Evolutionary conservation across 2,329 filamentous ascomycete species (phyloP), one percentile per base, ranked within the genome.

Genomic region (Trichoderma sp.): DNA sequence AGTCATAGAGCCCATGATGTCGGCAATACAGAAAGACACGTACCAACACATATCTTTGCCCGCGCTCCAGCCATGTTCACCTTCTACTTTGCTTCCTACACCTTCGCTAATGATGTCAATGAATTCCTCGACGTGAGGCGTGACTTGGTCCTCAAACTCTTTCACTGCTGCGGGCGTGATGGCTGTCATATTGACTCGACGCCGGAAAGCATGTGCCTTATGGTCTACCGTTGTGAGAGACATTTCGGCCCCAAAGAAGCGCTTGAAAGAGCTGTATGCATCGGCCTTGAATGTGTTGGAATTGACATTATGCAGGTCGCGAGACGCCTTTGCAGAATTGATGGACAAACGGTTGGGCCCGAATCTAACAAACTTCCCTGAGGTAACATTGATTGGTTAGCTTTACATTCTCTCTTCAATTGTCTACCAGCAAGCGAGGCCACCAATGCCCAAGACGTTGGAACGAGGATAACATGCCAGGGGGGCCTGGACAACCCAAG

Each of bases 1-100:
- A 11, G 70, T 71, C 37, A 72, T 57, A n/a, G 63, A 72, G 40
- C 70, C 70, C 70, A 71, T 72, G 7, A 72, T 72, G 33, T 72
- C 69, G 37, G 70, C 65, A 43, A 72, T 70, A 24, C 69, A 70
- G 35, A 68, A 70, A 29, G 64, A 69, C n/a, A 72, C 59, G n/a
- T 55, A 37, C 27, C 61, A 62, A 1, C 65, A 65, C 64, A 72
- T 68, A 29, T 72, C 69, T 21, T 70, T 64, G 13, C 63, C 59
- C 5, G 29, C 27, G 33, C 69, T 66, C 70, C 70, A 72, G 37
- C 70, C 69, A 8, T 55, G 10, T 21, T 72, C 61, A 24, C 65
- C 69, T 29, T 61, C 52, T 13, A 27, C 24, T n/a, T 53, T 71
- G 52, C 19, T 31, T 5, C 64, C 69, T 13, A 29, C 57, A 33